These are phyloP conservation scores for Citeromyces nyonsensis DNA, from an alignment of 805 yeast genomes.

Conservation along the genomic window DNA sequence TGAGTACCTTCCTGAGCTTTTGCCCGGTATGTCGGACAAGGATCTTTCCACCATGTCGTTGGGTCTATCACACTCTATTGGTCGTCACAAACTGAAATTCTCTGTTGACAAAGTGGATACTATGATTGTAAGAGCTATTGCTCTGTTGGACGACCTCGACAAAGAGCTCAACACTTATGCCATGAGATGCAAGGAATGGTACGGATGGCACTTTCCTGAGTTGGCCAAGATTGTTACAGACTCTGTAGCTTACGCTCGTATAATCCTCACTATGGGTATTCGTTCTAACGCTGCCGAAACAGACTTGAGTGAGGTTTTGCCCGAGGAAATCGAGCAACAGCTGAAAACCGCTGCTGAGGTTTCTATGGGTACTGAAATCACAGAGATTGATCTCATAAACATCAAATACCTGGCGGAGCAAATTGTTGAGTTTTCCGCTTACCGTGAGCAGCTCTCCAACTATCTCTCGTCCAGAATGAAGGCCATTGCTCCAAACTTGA, in stretches of 20 bases:
- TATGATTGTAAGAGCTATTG: constrained; percentile 98
- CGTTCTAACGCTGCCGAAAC: constrained; percentile 84
- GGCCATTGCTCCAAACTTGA: constrained; percentile 96
- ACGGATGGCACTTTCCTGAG: constrained; percentile 99
- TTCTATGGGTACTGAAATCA: constrained; percentile 98
- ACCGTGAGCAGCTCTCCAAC: constrained; percentile 90
- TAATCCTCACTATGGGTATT: constrained; percentile 85
- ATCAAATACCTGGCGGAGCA: constrained; percentile 88
- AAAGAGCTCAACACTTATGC: constrained; percentile 96
- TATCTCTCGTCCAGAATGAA: constrained; percentile 91
- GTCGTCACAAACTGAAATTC: constrained; percentile 95
- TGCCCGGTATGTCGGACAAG: constrained; percentile 82
- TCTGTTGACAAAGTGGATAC: constrained; percentile 97
- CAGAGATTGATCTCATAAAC: constrained; percentile 77
- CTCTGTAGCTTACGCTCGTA: constrained; percentile 92
- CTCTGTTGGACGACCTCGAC: constrained; percentile 89
- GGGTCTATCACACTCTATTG: constrained; percentile 97
- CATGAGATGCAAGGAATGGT: constrained; percentile 99
- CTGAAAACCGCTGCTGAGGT: constrained; percentile 96
- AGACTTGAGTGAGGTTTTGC: constrained; percentile 80
- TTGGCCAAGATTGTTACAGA: constrained; percentile 94
- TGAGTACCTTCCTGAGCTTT: constrained; percentile 82
- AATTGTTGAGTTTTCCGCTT: constrained; percentile 88
- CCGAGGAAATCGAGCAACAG: constrained; percentile 85
- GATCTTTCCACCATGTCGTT: constrained; percentile 89